phyloP scores from a whole-genome alignment of 2,329 filamentous ascomycete genomes.

The Lasiodiplodia theobromae region DNA sequence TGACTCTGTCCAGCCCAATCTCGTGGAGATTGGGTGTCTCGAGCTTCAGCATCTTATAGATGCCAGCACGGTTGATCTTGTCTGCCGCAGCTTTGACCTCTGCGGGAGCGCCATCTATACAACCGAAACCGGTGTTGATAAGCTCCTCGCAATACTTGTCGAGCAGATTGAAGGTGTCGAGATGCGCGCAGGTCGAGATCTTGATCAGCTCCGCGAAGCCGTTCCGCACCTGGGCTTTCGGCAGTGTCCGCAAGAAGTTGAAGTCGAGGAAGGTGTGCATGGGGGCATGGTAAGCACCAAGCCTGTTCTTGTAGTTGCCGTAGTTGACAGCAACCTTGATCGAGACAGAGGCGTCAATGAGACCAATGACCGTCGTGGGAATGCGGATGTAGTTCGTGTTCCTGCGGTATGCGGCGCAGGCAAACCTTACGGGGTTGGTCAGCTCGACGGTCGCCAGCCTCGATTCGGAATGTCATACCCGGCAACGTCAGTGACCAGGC shows the following conservation, averaged over 20 bases:
- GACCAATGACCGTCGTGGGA: conserved; percentile 76
- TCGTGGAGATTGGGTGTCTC: conserved; percentile 78
- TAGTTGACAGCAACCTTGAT: conserved; percentile 84
- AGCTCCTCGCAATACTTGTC: conserved; percentile 74
- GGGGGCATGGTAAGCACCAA: conserved; percentile 76
- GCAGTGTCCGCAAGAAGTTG: conserved; percentile 72
- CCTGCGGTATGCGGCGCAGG: conserved; percentile 74
- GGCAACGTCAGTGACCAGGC: conserved; percentile 75
- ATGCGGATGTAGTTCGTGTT: conserved; percentile 78
- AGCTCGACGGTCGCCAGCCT: conserved; percentile 30
- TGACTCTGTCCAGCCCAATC: conserved; percentile 74
- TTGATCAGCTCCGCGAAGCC: conserved; percentile 80
- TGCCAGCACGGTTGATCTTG: conserved; percentile 72
- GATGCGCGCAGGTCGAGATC: conserved; percentile 74
- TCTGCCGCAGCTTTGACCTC: conserved; percentile 69
- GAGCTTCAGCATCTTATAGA: conserved; percentile 75
- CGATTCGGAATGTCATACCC: conserved; percentile 60
- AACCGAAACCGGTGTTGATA: conserved; percentile 70
- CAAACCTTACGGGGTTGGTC: conserved; percentile 59
- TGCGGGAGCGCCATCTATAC: conserved; percentile 61
- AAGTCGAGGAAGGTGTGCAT: conserved; percentile 78
- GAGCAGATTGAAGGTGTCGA: conserved; percentile 70
- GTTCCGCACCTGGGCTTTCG: conserved; percentile 72
- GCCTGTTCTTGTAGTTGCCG: conserved; percentile 76
- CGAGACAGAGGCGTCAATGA: conserved; percentile 77